Percentiles rank a stretch among this genome's conserved stretches.
Conservation (phyloP, 192 early-diverging fungal genomes). For the Jimgerdemannia flammicorona region DNA sequence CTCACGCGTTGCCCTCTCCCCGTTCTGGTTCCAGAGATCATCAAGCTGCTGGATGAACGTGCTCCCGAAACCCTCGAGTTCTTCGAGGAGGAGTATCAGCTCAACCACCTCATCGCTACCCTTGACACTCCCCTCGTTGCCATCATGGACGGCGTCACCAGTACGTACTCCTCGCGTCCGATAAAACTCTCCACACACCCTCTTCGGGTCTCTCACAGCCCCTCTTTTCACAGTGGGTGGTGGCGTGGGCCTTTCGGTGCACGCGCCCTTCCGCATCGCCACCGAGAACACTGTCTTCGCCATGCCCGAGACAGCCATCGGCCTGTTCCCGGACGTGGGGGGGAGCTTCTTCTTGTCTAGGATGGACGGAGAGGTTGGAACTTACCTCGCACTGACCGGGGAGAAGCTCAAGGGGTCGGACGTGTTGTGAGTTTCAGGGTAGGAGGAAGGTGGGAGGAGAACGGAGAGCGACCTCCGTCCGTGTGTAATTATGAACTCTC, state of each 20-base stretch:
- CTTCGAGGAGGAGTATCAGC: constrained; percentile 88
- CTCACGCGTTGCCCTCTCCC: not conserved
- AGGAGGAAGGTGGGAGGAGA: not conserved
- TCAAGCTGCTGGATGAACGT: constrained; percentile 33
- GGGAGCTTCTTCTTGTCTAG: constrained; percentile 92
- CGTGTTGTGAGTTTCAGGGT: constrained; percentile 58
- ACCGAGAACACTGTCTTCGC: constrained; percentile 94
- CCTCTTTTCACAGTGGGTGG: constrained; percentile 78
- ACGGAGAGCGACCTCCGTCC: too few species aligned
- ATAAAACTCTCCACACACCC: not conserved
- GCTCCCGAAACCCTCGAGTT: constrained; percentile 71
- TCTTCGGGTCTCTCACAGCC: too few species aligned
- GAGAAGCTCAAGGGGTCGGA: constrained; percentile 74
- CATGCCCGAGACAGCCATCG: constrained; percentile 98
- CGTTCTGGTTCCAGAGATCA: constrained; percentile 28
- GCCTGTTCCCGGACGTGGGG: constrained; percentile 96
- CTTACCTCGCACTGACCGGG: constrained; percentile 90
- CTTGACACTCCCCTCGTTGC: constrained; percentile 84
- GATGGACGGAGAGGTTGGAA: constrained; percentile 92
- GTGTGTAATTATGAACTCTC: not conserved
- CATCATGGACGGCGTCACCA: constrained; percentile 84
- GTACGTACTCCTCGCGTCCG: constrained; percentile 26
- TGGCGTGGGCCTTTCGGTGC: constrained; percentile 93
- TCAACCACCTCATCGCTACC: constrained; percentile 92
- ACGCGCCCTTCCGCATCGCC: constrained; percentile 94